Conservation (phyloP, 2,329 filamentous ascomycete species). For the Colletotrichum spaethianum region DNA sequence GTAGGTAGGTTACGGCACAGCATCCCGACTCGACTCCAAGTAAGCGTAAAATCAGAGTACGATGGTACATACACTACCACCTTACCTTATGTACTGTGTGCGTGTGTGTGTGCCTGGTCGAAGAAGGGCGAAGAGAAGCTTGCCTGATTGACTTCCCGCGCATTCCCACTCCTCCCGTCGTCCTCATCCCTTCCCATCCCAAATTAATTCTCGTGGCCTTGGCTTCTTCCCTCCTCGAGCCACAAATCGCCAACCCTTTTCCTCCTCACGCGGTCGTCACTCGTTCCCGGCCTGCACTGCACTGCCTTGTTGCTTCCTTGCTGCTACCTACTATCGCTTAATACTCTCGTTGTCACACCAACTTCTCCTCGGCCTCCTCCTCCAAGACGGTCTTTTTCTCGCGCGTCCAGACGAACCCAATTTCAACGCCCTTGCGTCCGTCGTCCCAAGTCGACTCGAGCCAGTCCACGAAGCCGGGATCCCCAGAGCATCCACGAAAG, state of each 20-base stretch:
- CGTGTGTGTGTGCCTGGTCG: background rate
- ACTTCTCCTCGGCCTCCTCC: background rate
- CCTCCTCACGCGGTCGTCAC: conserved; percentile 16
- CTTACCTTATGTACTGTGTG: background rate
- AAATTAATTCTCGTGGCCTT: conserved; percentile 24
- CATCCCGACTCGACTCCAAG: background rate
- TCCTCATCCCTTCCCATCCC: conserved; percentile 33
- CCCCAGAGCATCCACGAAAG: conserved; percentile 7
- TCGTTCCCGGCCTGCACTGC: conserved; percentile 27
- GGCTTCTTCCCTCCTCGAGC: conserved; percentile 17
- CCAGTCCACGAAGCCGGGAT: conserved; percentile 7
- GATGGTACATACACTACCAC: background rate
- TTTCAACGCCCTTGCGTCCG: conserved; percentile 7
- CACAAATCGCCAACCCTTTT: background rate
- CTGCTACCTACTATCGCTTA: conserved; percentile 29
- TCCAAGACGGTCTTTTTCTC: background rate
- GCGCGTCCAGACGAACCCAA: conserved; percentile 19
- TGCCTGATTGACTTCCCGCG: conserved; percentile 37
- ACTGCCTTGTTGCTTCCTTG: background rate
- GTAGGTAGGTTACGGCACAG: background rate
- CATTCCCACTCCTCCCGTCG: conserved; percentile 34
- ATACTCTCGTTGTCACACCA: conserved; percentile 17
- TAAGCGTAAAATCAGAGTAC: background rate
- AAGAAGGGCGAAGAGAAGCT: background rate
- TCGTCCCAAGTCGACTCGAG: conserved; percentile 29